Evolutionary conservation across 805 yeast species (phyloP), one percentile per base, ranked within the genome.

Genomic region (Groenewaldozyma tartarivorans): DNA sequence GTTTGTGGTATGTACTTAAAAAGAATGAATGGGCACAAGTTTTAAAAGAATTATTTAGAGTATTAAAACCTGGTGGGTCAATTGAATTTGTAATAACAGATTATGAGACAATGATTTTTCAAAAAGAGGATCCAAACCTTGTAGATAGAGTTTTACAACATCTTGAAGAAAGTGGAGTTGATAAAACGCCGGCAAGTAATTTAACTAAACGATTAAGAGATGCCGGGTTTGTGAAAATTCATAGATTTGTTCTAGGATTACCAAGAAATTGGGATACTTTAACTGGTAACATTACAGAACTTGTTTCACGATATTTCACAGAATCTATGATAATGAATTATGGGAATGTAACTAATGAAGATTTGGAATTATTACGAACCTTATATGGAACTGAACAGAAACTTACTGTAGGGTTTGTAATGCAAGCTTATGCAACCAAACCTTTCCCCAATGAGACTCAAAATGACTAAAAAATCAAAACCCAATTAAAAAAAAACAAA

Each of bases 201-300:
- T 34, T 42, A 9, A 45, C 57, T 1, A 22, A 35, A 13, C 29
- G 38, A 13, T 47, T 58, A 24, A 22, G 38, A 20, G 35, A 41
- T 1, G 48, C 51, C 2, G 61, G 61, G 2, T 57, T 56, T 39
- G 32, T 34, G 4, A 51, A 54, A 21, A 39, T 58, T 16, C 45
- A 52, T 41, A 37, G 55, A 20, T 52, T 57, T 2, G 32, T 47
- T 21, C 27, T 55, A 13, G 52, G 55, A 2, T 40, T 58, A n/a
- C 62, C 62, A 5, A 41, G 50, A 20, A 57, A 53, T 3, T 58
- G 62, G 62, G 60, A 57, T 1, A 61, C 60, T 7, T 50, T 46
- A 18, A 43, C 56, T 11, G 57, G 61, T 24, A 53, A 55, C 26
- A 37, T 57, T 21, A 52, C 59, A 2, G 61, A 56, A 20, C 44